Evolutionary conservation across 495 filamentous ascomycete species (phyloP).

Genomic region (Aspergillus bridgeri): DNA sequence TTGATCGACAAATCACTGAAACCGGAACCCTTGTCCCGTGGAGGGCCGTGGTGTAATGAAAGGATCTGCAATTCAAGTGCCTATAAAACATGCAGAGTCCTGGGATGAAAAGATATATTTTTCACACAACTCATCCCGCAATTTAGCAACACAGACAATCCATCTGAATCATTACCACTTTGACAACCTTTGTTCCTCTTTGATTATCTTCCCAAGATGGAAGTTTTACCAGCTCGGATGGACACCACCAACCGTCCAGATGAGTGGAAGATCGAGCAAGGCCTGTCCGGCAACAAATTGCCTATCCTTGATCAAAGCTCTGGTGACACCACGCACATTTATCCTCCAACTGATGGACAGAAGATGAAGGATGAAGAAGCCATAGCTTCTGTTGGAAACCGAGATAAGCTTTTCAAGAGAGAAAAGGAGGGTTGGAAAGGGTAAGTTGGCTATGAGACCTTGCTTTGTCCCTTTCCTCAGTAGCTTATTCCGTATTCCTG

Average conservation of each 20-base stretch:
- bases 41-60: too few species aligned
- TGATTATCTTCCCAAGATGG: too few species aligned
- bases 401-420: constrained; percentile 30
- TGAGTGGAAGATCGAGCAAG: constrained; percentile 55
- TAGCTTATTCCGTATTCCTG: not conserved
- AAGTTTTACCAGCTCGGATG: not conserved
- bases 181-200: too few species aligned
- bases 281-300: constrained; percentile 41
- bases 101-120: too few species aligned
- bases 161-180: too few species aligned
- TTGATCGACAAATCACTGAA: too few species aligned
- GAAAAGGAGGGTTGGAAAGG: constrained; percentile 38
- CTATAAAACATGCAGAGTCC: too few species aligned
- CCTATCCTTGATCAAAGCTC: constrained; percentile 47
- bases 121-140: too few species aligned
- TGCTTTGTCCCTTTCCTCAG: not conserved
- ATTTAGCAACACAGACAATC: too few species aligned
- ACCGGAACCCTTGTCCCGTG: too few species aligned
- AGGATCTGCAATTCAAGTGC: too few species aligned
- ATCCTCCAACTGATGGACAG: constrained; percentile 16
- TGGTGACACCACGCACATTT: constrained; percentile 20
- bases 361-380: constrained; percentile 34
- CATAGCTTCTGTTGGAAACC: constrained; percentile 32
- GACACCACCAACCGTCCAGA: constrained; percentile 39
- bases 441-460: constrained; percentile 8